Evolutionary conservation across 1,139 yeast species (phyloP).

Genomic region (Suhomyces coccinellae): DNA sequence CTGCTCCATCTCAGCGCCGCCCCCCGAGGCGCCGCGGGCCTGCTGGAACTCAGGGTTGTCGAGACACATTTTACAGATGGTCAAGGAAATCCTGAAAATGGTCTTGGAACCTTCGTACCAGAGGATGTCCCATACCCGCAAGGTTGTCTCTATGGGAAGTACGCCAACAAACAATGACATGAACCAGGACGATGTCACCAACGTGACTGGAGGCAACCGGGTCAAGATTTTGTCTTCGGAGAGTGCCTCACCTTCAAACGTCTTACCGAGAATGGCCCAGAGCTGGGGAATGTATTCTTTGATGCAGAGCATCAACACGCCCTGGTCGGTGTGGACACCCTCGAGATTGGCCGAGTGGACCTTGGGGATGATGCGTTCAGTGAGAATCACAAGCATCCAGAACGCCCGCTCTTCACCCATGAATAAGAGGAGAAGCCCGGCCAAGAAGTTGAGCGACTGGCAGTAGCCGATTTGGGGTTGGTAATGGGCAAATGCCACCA

Average conservation of each 20-base stretch:
- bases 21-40: conserved; percentile 16
- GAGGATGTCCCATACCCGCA: conserved; percentile 91
- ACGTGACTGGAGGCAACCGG: conserved; percentile 83
- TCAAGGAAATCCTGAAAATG: conserved; percentile 77
- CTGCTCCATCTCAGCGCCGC: conserved; percentile 53
- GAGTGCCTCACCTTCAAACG: conserved; percentile 43
- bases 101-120: conserved; percentile 92
- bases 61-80: conserved; percentile 78
- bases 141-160: conserved; percentile 81
- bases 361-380: conserved; percentile 84
- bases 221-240: conserved; percentile 64
- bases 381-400: conserved; percentile 93
- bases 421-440: conserved; percentile 78
- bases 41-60: conserved; percentile 50
- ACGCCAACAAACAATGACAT: conserved; percentile 92
- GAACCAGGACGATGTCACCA: conserved; percentile 96
- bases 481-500: conserved; percentile 80
- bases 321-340: conserved; percentile 95
- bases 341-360: conserved; percentile 88
- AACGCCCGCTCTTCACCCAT: conserved; percentile 87
- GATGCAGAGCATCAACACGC: conserved; percentile 84
- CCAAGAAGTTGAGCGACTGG: conserved; percentile 88
- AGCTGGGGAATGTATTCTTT: conserved; percentile 80
- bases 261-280: conserved; percentile 59
- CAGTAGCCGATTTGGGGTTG: conserved; percentile 94